Evolutionary conservation across 2,329 filamentous ascomycete genomes (phyloP), one percentile per base, ranked within the genome.

Genomic region (Paradendryphiella salina): DNA sequence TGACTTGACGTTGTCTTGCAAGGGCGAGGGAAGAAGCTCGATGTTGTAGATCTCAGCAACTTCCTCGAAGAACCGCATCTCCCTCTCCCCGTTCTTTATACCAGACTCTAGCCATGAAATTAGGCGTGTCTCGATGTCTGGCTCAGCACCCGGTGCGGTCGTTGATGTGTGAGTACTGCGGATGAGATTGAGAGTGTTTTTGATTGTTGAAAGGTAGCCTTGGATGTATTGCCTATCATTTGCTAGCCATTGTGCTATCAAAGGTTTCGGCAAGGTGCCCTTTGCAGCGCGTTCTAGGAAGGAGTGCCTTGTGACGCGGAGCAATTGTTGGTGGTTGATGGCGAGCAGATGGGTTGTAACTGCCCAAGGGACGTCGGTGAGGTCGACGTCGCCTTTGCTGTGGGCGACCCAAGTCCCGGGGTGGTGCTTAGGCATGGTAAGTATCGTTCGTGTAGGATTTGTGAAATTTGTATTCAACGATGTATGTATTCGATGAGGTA

Each of bases 161-260:
- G 57, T 44, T 1, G 33, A 57, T 28, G 41, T 52, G 15, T 46
- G 58, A 11, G 41, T 44, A 13, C 41, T 46, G 11, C 52, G 57
- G 13, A 66, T 13, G 6, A 65, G 49, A n/a, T 49, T 59, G 4
- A 67, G 54, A 2, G 68, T 64, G 28, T 63, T 39, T 15, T 60
- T 66, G 21, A 58, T 60, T 5, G 64, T 59, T 8, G 52, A 58
- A 40, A 70, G 66, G 44, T 71, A 72, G 48, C 65, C 64, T 42
- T 61, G 61, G 44, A 71, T 62, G 42, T 72, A 72, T 10, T 70
- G 56, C 1, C 64, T 57, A 34, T 72, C 69, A 28, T 71, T 69
- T 35, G 67, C 66, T 13, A 72, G 66, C 69, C 69, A 72, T 44
- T 65, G 52, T 3, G 66, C 62, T n/a, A 72, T 61, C 8, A 61